Evolutionary conservation across 768 basidiomycete genomes (phyloP).

Genomic region (Hebeloma cylindrosporum): DNA sequence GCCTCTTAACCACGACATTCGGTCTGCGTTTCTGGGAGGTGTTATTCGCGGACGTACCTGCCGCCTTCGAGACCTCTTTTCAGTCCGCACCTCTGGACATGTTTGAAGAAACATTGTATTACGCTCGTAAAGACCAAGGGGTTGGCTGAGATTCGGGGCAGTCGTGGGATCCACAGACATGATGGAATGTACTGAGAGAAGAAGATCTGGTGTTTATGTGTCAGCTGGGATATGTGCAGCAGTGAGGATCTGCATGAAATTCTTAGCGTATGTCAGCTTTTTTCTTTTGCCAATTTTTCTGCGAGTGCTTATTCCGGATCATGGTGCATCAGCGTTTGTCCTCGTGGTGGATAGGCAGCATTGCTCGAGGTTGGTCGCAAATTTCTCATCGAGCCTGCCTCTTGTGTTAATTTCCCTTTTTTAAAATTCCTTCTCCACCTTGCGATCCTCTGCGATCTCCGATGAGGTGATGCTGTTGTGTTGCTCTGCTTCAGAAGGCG

Average conservation of each 20-base stretch:
- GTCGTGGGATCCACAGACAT: constrained; percentile 49
- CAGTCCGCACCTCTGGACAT: constrained; percentile 90
- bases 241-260: constrained; percentile 77
- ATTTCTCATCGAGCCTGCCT: neutral
- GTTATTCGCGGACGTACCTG: constrained; percentile 75
- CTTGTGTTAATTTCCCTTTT: neutral
- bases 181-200: constrained; percentile 66
- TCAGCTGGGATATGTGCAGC: constrained; percentile 79
- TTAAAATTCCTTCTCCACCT: constrained; percentile 69
- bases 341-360: constrained; percentile 91
- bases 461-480: constrained; percentile 97
- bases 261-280: constrained; percentile 54
- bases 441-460: constrained; percentile 86
- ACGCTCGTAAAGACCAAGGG: constrained; percentile 62
- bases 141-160: constrained; percentile 57
- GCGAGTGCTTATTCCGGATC: neutral
- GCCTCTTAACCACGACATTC: constrained; percentile 78
- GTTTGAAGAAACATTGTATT: constrained; percentile 82
- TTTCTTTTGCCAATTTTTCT: neutral
- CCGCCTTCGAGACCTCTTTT: constrained; percentile 92
- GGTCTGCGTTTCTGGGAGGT: constrained; percentile 91
- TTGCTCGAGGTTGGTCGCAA: constrained; percentile 45
- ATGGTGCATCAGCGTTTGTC: constrained; percentile 82
- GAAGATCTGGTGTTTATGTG: constrained; percentile 79
- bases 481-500: constrained; percentile 96